These are phyloP conservation scores for Cicer chorassanicum DNA, from an alignment of 306 rosid genomes.

Conservation along the genomic window DNA sequence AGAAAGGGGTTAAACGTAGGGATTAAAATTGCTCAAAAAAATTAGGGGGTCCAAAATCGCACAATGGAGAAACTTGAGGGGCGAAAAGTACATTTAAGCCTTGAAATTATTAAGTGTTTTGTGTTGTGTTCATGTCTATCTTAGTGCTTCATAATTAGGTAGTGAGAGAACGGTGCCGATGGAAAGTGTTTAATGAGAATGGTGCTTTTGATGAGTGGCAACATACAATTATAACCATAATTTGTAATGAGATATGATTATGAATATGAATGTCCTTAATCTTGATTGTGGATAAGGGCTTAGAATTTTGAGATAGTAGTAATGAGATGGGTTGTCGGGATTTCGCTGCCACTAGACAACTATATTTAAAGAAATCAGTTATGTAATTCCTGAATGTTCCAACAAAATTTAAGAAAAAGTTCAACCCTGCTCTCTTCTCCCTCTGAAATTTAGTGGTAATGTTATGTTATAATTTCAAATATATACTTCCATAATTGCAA, in stretches of 20 bases:
- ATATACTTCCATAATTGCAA: slow-evolving; percentile 18
- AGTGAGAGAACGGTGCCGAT: not conserved
- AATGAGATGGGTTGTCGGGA: slow-evolving; percentile 15
- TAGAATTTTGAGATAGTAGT: slow-evolving; percentile 1
- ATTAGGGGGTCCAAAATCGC: too few species aligned
- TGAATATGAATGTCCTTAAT: not conserved
- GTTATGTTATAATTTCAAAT: not conserved
- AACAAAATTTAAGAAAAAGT: slow-evolving; percentile 7
- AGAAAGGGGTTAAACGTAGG: too few species aligned
- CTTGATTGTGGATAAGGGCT: slow-evolving; percentile 2
- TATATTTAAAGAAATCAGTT: not conserved
- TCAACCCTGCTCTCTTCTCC: not conserved
- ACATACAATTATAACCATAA: slow-evolving; percentile 5
- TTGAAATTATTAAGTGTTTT: too few species aligned
- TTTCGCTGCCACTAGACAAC: not conserved
- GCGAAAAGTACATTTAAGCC: too few species aligned
- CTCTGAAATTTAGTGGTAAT: not conserved
- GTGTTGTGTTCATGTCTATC: too few species aligned
- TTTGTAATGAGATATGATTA: not conserved
- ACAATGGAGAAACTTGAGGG: too few species aligned
- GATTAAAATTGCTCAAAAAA: too few species aligned
- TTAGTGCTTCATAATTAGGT: too few species aligned
- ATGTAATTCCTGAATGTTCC: not conserved
- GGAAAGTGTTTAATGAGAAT: slow-evolving; percentile 2
- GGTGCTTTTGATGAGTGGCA: slow-evolving; percentile 9